Percentiles rank a stretch among this genome's conserved stretches.
Conservation (phyloP, 768 basidiomycete species). For the Phylloporus sp. region DNA sequence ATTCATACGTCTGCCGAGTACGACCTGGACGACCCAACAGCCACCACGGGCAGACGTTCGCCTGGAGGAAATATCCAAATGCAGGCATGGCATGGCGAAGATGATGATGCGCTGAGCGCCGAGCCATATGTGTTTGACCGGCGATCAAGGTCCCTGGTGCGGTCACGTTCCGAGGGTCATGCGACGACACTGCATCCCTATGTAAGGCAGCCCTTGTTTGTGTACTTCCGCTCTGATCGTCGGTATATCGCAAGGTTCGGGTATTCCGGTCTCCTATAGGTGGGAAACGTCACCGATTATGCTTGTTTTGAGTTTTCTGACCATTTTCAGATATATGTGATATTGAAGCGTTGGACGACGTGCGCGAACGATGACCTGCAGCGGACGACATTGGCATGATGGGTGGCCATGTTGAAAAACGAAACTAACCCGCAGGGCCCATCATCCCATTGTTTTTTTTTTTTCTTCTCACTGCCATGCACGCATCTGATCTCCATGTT, state of each 20-base stretch:
- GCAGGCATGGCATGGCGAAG: conserved; percentile 20
- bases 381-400: neutral
- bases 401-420: neutral
- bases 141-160: conserved; percentile 25
- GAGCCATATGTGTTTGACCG: conserved; percentile 28
- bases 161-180: conserved; percentile 30
- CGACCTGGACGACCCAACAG: conserved; percentile 33
- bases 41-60: conserved; percentile 12
- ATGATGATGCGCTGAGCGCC: conserved; percentile 8
- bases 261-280: conserved; percentile 32
- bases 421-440: neutral
- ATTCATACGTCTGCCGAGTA: conserved; percentile 37
- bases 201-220: conserved; percentile 14
- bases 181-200: conserved; percentile 26
- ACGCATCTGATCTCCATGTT: conserved; percentile 9
- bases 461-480: conserved; percentile 2
- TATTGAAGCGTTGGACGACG: conserved; percentile 22
- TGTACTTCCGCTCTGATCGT: conserved; percentile 8
- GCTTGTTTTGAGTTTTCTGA: neutral
- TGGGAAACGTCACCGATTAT: conserved; percentile 7
- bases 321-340: conserved; percentile 26
- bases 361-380: conserved; percentile 17
- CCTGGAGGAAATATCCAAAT: conserved; percentile 23
- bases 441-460: conserved; percentile 1
- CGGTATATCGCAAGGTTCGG: conserved; percentile 19